Conservation (phyloP, 2,329 filamentous ascomycete species). For the Orbilia javanica region DNA sequence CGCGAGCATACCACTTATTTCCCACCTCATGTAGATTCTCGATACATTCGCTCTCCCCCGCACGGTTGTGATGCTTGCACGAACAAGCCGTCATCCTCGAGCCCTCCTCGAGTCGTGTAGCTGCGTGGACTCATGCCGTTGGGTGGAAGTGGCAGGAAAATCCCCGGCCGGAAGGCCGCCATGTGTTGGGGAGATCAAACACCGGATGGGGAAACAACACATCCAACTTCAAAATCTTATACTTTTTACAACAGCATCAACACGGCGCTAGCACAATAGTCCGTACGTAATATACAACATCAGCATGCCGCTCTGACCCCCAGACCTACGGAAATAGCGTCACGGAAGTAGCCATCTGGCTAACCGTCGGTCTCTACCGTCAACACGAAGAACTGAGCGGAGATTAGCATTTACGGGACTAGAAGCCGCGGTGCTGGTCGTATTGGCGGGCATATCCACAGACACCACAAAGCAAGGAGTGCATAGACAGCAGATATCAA, state of each 20-base stretch:
- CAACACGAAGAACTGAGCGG: too few relatives aligned
- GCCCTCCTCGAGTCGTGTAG: background rate
- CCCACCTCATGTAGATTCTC: background rate
- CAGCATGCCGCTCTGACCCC: background rate
- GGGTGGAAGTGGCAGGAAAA: too few relatives aligned
- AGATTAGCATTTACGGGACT: too few relatives aligned
- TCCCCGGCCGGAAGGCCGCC: background rate
- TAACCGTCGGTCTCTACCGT: background rate
- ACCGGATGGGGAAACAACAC: background rate
- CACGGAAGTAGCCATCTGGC: background rate
- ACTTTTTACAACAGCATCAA: background rate
- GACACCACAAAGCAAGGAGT: background rate
- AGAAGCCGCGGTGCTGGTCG: too few relatives aligned
- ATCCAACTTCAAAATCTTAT: background rate
- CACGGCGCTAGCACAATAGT: background rate
- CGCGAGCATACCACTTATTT: background rate
- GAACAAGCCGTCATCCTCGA: background rate
- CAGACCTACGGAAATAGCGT: background rate
- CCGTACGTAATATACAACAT: background rate
- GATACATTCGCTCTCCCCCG: background rate
- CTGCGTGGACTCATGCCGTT: background rate
- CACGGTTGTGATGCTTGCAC: background rate
- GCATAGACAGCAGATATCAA: too few relatives aligned
- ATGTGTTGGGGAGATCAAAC: background rate
- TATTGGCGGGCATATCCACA: too few relatives aligned